phyloP scores from a whole-genome alignment of 2,329 filamentous ascomycete genomes.

The Apiospora koreana region DNA sequence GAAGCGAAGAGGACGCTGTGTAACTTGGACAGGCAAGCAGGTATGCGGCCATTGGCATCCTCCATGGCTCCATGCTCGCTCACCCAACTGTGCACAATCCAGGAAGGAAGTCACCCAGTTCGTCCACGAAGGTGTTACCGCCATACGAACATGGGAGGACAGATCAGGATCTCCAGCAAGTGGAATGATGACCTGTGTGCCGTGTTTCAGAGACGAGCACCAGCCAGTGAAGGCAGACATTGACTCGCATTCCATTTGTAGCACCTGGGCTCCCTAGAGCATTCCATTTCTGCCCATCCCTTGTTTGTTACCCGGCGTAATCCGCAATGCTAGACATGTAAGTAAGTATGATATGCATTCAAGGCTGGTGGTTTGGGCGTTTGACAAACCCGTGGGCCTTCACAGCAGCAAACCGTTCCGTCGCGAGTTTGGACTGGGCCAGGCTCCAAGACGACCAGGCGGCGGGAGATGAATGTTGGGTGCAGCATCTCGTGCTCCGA shows the following conservation, averaged over 20 bases:
- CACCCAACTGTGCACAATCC: slow-evolving; percentile 2
- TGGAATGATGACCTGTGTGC: slow-evolving; percentile 11
- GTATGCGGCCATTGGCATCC: slow-evolving; percentile 2
- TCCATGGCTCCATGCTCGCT: slow-evolving; percentile 19
- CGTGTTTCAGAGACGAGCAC: slow-evolving; percentile 16
- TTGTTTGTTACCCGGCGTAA: not conserved
- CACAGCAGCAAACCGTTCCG: not conserved
- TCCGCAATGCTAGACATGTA: not conserved
- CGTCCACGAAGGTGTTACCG: not conserved
- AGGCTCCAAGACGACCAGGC: not conserved
- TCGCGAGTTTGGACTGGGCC: not conserved
- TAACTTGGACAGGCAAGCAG: slow-evolving; percentile 19
- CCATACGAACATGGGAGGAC: not conserved
- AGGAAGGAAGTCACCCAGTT: not conserved
- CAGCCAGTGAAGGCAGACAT: slow-evolving; percentile 7
- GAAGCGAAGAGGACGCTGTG: slow-evolving; percentile 3
- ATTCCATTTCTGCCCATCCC: not conserved
- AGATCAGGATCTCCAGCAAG: slow-evolving; percentile 16
- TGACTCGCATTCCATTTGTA: slow-evolving; percentile 10
- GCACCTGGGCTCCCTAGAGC: not conserved
- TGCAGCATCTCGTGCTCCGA: not conserved
- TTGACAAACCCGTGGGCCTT: slow-evolving; percentile 1
- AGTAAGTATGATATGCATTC: not conserved
- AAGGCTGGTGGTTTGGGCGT: slow-evolving; percentile 2
- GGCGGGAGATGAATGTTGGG: slow-evolving; percentile 2